Evolutionary conservation across 2,329 filamentous ascomycete species (phyloP).

Genomic region (Helicocarpus griseus): DNA sequence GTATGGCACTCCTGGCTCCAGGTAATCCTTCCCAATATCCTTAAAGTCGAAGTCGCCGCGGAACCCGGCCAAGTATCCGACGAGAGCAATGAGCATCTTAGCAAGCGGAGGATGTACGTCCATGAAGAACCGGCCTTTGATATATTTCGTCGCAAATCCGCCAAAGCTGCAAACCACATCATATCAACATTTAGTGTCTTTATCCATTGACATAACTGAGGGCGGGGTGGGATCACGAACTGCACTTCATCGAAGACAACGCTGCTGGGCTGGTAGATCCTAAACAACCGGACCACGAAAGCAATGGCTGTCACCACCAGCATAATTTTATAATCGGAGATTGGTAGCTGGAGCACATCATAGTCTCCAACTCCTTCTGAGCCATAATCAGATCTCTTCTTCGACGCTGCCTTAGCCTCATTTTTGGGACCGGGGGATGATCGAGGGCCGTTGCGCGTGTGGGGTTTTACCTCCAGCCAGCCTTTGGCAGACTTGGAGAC

Average conservation of each 20-base stretch:
- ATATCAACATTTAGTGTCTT: background rate
- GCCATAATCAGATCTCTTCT: constrained; percentile 31
- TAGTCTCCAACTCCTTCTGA: constrained; percentile 62
- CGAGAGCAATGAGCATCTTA: constrained; percentile 91
- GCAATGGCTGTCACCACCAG: constrained; percentile 64
- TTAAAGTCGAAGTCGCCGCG: constrained; percentile 97
- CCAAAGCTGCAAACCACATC: constrained; percentile 59
- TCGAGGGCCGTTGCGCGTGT: constrained; percentile 23
- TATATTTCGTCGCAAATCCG: constrained; percentile 96
- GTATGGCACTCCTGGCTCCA: constrained; percentile 90
- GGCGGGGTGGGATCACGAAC: constrained; percentile 48
- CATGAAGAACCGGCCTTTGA: constrained; percentile 99
- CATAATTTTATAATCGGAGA: constrained; percentile 73
- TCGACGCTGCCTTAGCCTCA: constrained; percentile 20
- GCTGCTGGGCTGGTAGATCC: constrained; percentile 90
- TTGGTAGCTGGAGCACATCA: constrained; percentile 80
- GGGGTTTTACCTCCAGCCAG: constrained; percentile 28
- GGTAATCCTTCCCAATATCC: constrained; percentile 97
- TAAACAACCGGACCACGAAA: constrained; percentile 74
- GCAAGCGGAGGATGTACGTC: constrained; percentile 97
- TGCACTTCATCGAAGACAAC: constrained; percentile 99
- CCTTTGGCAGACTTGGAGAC: constrained; percentile 18
- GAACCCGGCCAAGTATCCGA: constrained; percentile 90
- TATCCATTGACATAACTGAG: constrained; percentile 5
- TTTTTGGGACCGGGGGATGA: constrained; percentile 31